A percentile compares a stretch with the other conserved stretches of the same genome.
These are phyloP conservation scores for Arabidopsis suecica DNA, from an alignment of 345 rosid species.

Conservation along the genomic window DNA sequence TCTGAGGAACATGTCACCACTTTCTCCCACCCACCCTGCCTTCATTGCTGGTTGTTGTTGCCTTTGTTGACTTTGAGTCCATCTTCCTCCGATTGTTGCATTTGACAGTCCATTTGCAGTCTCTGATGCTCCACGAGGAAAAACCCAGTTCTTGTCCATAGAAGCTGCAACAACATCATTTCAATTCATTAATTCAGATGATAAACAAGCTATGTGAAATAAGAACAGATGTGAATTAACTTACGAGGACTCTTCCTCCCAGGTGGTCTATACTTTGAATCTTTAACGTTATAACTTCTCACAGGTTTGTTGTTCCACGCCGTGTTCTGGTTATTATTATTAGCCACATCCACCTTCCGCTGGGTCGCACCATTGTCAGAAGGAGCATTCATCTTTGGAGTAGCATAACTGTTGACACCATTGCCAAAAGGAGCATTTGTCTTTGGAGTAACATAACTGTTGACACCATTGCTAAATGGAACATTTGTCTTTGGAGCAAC, in stretches of 20 bases:
- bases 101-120: slow-evolving; percentile 50
- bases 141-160: slow-evolving; percentile 48
- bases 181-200: slow-evolving; percentile 6
- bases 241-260: slow-evolving; percentile 83
- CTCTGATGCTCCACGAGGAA: slow-evolving; percentile 53
- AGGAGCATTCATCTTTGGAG: slow-evolving; percentile 57
- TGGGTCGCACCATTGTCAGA: slow-evolving; percentile 60
- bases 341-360: slow-evolving; percentile 62
- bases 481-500: neutral
- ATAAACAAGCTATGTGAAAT: neutral
- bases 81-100: slow-evolving; percentile 53
- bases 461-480: slow-evolving; percentile 52
- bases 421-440: slow-evolving; percentile 37
- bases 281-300: slow-evolving; percentile 51
- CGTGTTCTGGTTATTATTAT: slow-evolving; percentile 63
- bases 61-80: slow-evolving; percentile 33
- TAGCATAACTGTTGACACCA: slow-evolving; percentile 53
- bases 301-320: slow-evolving; percentile 53
- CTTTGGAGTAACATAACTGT: slow-evolving; percentile 56
- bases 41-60: slow-evolving; percentile 60
- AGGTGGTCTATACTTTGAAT: slow-evolving; percentile 68
- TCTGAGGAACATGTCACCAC: slow-evolving; percentile 56
- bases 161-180: slow-evolving; percentile 48
- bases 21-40: slow-evolving; percentile 68
- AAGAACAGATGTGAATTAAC: slow-evolving; percentile 28